These are phyloP conservation scores for Pythium graminicola DNA, from an alignment of 352 stramenopile genomes.

Conservation along the genomic window DNA sequence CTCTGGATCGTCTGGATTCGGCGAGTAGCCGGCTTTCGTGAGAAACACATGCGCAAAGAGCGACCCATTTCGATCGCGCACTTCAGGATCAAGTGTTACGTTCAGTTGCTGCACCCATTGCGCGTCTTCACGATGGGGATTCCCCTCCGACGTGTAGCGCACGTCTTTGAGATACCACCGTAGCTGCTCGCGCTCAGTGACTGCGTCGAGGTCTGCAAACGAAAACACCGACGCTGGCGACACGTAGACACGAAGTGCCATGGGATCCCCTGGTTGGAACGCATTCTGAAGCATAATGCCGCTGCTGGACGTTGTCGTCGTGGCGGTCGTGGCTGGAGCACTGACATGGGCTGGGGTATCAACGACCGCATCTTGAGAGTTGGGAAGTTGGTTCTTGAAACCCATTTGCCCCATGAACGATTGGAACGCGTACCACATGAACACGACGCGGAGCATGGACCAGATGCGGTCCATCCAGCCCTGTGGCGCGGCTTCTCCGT, in stretches of 20 bases:
- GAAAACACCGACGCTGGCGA: conserved; percentile 37
- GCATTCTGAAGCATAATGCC: conserved; percentile 33
- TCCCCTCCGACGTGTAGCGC: conserved; percentile 42
- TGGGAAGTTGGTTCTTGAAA: conserved; percentile 18
- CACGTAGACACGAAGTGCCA: conserved; percentile 68
- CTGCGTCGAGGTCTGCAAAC: conserved; percentile 35
- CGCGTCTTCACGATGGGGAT: conserved; percentile 42
- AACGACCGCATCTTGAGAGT: neutral
- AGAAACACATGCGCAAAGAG: conserved; percentile 84
- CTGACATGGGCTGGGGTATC: neutral
- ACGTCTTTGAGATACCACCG: conserved; percentile 53
- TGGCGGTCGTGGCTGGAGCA: neutral
- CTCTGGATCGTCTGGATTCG: conserved; percentile 52
- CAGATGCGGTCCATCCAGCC: conserved; percentile 53
- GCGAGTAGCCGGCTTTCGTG: conserved; percentile 60
- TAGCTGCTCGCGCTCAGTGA: conserved; percentile 49
- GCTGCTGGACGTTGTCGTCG: neutral
- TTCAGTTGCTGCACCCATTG: conserved; percentile 51
- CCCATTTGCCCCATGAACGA: conserved; percentile 39
- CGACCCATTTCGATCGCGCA: conserved; percentile 62
- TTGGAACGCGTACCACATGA: conserved; percentile 80
- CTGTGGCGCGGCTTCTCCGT: conserved; percentile 22
- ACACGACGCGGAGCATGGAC: conserved; percentile 64
- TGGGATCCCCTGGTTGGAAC: conserved; percentile 42
- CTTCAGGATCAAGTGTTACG: conserved; percentile 58